Percentiles rank a stretch among this genome's conserved stretches.
Evolutionary conservation across 208 protist genomes (phyloP).

Genomic region (Porcisia deanei): DNA sequence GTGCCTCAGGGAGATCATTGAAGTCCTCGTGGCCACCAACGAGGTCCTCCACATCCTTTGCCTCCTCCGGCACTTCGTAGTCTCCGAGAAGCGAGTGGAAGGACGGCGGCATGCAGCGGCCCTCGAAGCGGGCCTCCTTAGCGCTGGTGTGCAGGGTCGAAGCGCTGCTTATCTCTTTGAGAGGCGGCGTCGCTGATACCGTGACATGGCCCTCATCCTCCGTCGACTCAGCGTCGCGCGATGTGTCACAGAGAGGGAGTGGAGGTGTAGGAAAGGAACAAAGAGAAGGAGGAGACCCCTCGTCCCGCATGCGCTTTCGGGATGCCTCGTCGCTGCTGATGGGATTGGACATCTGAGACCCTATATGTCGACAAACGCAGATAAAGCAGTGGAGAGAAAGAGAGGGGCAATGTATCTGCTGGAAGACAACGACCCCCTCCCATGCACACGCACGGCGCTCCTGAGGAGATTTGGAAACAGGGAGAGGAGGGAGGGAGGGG

Average conservation of each 20-base stretch:
- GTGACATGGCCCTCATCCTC: neutral
- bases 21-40: conserved; percentile 78
- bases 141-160: conserved; percentile 35
- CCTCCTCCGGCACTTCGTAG: conserved; percentile 74
- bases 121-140: conserved; percentile 71
- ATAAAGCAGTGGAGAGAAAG: no score
- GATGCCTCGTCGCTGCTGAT: conserved; percentile 8
- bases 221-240: neutral
- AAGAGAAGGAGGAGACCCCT: neutral
- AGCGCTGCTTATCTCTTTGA: neutral
- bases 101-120: conserved; percentile 52
- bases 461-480: neutral
- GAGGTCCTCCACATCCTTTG: conserved; percentile 83
- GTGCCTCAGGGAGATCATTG: conserved; percentile 63
- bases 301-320: conserved; percentile 27
- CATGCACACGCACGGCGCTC: neutral
- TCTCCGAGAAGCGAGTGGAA: conserved; percentile 59
- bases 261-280: neutral
- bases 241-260: neutral
- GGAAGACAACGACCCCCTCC: neutral
- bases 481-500: neutral
- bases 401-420: neutral
- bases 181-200: neutral
- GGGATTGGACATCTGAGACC: neutral
- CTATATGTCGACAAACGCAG: neutral